A percentile compares a stretch with the other conserved stretches of the same genome.
phyloP scores from a whole-genome alignment of 2,329 filamentous ascomycete genomes.

The Microascus cirrosus region DNA sequence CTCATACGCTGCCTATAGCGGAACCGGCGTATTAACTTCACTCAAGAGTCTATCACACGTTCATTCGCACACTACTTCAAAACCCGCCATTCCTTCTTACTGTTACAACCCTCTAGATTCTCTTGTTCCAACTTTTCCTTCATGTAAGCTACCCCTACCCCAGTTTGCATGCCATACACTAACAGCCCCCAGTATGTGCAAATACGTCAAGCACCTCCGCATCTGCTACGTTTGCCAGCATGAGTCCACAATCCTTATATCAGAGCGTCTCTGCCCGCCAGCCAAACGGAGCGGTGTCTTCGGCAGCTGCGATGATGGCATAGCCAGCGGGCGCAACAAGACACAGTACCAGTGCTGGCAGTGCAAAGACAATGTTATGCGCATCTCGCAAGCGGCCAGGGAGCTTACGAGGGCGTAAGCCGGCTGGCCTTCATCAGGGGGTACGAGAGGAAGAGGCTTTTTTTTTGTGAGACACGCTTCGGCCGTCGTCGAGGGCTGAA shows the following conservation, averaged over 20 bases:
- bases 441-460: not conserved
- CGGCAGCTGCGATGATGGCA: slow-evolving; percentile 21
- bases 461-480: not conserved
- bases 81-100: not conserved
- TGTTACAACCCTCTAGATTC: not conserved
- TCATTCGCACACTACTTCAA: not conserved
- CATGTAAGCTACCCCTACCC: not conserved
- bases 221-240: slow-evolving; percentile 20
- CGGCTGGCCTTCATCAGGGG: not conserved
- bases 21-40: not conserved
- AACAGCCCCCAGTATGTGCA: slow-evolving; percentile 19
- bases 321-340: slow-evolving; percentile 15
- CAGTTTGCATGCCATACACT: not conserved
- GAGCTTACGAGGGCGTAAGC: not conserved
- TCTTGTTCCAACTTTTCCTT: not conserved
- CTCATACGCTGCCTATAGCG: not conserved
- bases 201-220: slow-evolving; percentile 22
- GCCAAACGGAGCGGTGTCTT: slow-evolving; percentile 19
- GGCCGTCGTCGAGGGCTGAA: not conserved
- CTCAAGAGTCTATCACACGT: not conserved
- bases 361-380: slow-evolving; percentile 17
- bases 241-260: slow-evolving; percentile 24
- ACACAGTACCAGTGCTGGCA: slow-evolving; percentile 22
- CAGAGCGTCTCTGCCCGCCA: slow-evolving; percentile 19
- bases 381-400: slow-evolving; percentile 9